These are phyloP conservation scores for Pseudogymnoascus sp. DNA, from an alignment of 2,329 filamentous ascomycete genomes.

Conservation along the genomic window DNA sequence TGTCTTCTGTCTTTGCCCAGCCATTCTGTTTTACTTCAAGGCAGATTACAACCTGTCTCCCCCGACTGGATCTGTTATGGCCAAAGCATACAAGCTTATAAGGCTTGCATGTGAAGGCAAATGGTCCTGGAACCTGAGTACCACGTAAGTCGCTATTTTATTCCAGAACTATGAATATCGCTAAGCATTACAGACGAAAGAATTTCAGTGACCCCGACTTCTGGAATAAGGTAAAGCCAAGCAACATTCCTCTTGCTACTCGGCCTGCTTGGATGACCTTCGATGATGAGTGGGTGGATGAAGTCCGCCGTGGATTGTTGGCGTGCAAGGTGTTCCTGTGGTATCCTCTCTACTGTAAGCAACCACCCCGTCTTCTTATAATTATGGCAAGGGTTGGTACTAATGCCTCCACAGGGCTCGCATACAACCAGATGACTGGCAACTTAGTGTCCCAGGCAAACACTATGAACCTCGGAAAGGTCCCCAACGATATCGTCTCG, in stretches of 20 bases:
- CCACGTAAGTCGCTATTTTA: slow-evolving; percentile 9
- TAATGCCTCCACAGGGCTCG: slow-evolving; percentile 33
- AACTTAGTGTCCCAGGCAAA: slow-evolving; percentile 56
- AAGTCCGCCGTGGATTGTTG: slow-evolving; percentile 60
- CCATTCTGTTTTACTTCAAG: slow-evolving; percentile 51
- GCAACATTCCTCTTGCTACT: slow-evolving; percentile 42
- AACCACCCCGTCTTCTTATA: slow-evolving; percentile 21
- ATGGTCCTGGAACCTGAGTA: slow-evolving; percentile 52
- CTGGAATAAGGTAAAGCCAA: slow-evolving; percentile 64
- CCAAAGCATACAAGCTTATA: slow-evolving; percentile 56
- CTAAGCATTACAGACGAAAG: slow-evolving; percentile 22
- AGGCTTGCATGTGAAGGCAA: slow-evolving; percentile 52
- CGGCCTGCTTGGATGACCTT: slow-evolving; percentile 71
- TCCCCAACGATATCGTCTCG: slow-evolving; percentile 69
- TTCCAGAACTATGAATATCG: background rate
- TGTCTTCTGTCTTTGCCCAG: slow-evolving; percentile 53
- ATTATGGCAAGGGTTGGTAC: slow-evolving; percentile 50
- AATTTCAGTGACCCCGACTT: slow-evolving; percentile 44
- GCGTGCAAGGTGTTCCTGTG: slow-evolving; percentile 61
- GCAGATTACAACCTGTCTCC: slow-evolving; percentile 52
- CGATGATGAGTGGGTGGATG: slow-evolving; percentile 75
- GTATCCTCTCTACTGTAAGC: slow-evolving; percentile 36
- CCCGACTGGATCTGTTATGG: slow-evolving; percentile 63
- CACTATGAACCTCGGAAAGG: slow-evolving; percentile 57
- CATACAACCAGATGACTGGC: slow-evolving; percentile 51